A percentile compares a stretch with the other conserved stretches of the same genome.
Conservation (phyloP, 2,329 filamentous ascomycete species). For the Xylaria sp. region DNA sequence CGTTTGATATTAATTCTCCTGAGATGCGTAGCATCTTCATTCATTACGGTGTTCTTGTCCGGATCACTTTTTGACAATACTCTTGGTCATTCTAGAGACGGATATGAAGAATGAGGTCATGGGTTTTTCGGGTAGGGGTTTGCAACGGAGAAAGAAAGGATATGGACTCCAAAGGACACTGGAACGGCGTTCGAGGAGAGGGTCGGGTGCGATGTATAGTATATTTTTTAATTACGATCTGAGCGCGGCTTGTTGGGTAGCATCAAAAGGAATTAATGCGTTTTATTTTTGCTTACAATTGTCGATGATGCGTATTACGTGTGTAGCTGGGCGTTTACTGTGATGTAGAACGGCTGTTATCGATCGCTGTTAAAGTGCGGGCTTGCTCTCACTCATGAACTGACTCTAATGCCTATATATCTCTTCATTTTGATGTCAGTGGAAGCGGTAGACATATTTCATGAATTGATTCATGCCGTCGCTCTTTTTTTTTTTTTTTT, state of each 20-base stretch:
- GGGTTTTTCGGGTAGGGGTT: conserved; percentile 19
- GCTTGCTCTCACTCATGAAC: too few species aligned
- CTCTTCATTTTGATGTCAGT: too few species aligned
- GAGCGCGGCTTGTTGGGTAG: conserved; percentile 1
- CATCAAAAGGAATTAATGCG: conserved; percentile 19
- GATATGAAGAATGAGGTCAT: conserved; percentile 41
- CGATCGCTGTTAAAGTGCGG: too few species aligned
- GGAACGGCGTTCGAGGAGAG: conserved; percentile 26
- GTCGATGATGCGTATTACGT: not conserved
- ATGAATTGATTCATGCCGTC: too few species aligned
- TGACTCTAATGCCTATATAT: too few species aligned
- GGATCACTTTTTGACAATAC: conserved; percentile 7
- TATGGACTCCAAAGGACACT: conserved; percentile 14
- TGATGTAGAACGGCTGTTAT: too few species aligned
- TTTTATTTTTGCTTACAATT: conserved; percentile 1
- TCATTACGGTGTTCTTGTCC: conserved; percentile 24
- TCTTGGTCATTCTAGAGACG: conserved; percentile 33
- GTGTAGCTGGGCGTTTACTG: too few species aligned
- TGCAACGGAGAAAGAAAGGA: conserved; percentile 15
- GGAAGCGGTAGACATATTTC: too few species aligned
- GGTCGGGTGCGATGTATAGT: conserved; percentile 19
- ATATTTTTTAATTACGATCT: conserved; percentile 8
- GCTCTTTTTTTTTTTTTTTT: too few species aligned
- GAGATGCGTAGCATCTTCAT: conserved; percentile 21
- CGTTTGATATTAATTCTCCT: conserved; percentile 28